Evolutionary conservation across 192 early-diverging fungal species (phyloP).

Genomic region (Linnemannia hyalina): DNA sequence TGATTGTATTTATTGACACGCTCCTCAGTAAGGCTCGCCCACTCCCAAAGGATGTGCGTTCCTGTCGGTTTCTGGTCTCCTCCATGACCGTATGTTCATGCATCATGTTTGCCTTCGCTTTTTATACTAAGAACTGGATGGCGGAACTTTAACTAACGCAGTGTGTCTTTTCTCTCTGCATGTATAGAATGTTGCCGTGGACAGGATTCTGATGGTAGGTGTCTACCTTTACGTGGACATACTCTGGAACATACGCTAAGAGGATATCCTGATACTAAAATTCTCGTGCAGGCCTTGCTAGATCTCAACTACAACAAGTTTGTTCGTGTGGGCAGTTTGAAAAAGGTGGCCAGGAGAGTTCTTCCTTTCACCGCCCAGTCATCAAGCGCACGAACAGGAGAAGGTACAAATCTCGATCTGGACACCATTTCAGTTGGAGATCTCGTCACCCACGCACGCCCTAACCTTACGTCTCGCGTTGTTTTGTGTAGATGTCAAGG

Average conservation of each 20-base stretch:
- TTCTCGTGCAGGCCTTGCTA: slow-evolving; percentile 59
- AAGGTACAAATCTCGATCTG: slow-evolving; percentile 26
- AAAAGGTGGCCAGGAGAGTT: slow-evolving; percentile 74
- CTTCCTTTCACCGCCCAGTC: slow-evolving; percentile 73
- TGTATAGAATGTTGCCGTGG: slow-evolving; percentile 78
- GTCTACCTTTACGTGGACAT: neutral
- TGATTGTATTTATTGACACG: slow-evolving; percentile 70
- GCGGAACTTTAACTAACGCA: neutral
- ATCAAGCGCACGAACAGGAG: slow-evolving; percentile 38
- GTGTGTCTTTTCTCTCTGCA: neutral
- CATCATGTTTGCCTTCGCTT: neutral
- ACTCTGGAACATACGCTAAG: no score
- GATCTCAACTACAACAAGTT: slow-evolving; percentile 76
- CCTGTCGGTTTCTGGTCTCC: slow-evolving; percentile 70
- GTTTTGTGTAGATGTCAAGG: slow-evolving; percentile 73
- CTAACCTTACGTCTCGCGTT: neutral
- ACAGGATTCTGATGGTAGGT: slow-evolving; percentile 72
- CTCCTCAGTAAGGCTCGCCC: slow-evolving; percentile 60
- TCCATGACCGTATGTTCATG: slow-evolving; percentile 72
- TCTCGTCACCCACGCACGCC: neutral
- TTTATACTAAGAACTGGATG: neutral
- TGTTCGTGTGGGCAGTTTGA: slow-evolving; percentile 78
- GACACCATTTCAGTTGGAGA: neutral
- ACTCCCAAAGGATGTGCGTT: slow-evolving; percentile 17
- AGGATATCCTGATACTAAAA: neutral